These are phyloP conservation scores for Physcomitrium patens DNA, from an alignment of 225 moss, liverwort and hornwort species.

Conservation along the genomic window DNA sequence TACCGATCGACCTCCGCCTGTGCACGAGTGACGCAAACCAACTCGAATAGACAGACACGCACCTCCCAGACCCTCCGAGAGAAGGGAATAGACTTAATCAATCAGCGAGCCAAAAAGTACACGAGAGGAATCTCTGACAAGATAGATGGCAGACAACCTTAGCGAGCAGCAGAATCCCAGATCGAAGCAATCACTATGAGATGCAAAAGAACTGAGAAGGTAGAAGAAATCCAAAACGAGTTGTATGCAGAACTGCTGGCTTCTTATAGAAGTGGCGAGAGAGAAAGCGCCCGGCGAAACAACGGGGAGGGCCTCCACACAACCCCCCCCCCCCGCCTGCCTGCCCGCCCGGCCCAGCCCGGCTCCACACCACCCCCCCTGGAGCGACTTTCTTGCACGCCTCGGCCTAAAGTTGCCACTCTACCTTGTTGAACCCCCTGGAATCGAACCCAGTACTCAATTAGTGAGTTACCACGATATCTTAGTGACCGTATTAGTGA, in stretches of 20 bases:
- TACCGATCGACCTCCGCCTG: not conserved
- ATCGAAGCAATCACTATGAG: not conserved
- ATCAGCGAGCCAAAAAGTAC: slow-evolving; percentile 30
- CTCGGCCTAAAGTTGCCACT: slow-evolving; percentile 21
- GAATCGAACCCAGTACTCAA: too few relatives aligned
- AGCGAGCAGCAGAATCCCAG: slow-evolving; percentile 22
- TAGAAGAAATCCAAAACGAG: slow-evolving; percentile 58
- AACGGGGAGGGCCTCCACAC: too few relatives aligned
- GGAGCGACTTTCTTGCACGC: slow-evolving; percentile 4
- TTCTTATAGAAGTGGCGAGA: slow-evolving; percentile 37
- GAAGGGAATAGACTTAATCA: not conserved
- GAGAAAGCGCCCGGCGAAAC: slow-evolving; percentile 26
- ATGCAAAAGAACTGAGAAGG: not conserved
- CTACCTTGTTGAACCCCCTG: not conserved
- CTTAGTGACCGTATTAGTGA: too few relatives aligned
- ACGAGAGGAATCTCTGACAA: slow-evolving; percentile 41
- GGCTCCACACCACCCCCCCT: not conserved
- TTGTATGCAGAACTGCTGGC: slow-evolving; percentile 29
- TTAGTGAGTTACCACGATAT: too few relatives aligned
- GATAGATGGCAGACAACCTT: not conserved
- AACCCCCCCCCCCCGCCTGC: not conserved
- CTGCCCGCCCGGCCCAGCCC: not conserved
- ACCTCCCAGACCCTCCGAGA: not conserved
- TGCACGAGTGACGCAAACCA: not conserved
- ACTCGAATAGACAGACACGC: not conserved